Evolutionary conservation across 108 stramenopile genomes (phyloP).

Genomic region (Cyclotella cryptica): DNA sequence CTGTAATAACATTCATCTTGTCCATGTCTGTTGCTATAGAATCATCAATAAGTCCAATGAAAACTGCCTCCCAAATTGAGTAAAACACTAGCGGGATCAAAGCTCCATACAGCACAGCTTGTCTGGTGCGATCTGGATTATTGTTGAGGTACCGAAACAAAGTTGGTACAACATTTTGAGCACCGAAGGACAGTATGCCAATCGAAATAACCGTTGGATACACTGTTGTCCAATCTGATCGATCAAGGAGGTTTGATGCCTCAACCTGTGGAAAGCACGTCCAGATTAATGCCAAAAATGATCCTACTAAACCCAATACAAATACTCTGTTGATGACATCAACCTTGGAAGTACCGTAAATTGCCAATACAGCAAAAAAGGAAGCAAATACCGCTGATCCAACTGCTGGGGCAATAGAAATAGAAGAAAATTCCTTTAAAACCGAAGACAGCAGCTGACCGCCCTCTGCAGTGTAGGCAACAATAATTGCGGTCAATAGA

Average conservation of each 20-base stretch:
- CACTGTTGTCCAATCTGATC: conserved; percentile 40
- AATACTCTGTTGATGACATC: conserved; percentile 50
- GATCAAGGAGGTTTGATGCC: conserved; percentile 24
- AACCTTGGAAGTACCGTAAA: conserved; percentile 39
- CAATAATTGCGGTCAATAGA: conserved; percentile 48
- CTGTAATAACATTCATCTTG: conserved; percentile 37
- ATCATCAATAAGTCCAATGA: conserved; percentile 47
- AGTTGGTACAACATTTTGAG: conserved; percentile 59
- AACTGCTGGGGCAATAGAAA: conserved; percentile 18
- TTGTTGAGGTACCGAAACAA: conserved; percentile 47
- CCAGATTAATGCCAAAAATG: conserved; percentile 43
- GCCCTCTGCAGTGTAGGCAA: conserved; percentile 53
- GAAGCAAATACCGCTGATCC: conserved; percentile 44
- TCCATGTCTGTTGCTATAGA: conserved; percentile 14
- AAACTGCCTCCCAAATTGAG: conserved; percentile 51
- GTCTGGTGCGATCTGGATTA: conserved; percentile 34
- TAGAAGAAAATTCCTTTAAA: conserved; percentile 27
- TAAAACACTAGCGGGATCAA: conserved; percentile 45
- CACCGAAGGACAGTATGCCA: conserved; percentile 58
- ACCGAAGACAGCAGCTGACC: conserved; percentile 40
- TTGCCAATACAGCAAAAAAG: conserved; percentile 39
- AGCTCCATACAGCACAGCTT: conserved; percentile 51
- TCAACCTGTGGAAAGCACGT: conserved; percentile 28
- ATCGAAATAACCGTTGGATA: conserved; percentile 53
- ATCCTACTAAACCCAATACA: conserved; percentile 40